Evolutionary conservation across 495 filamentous ascomycete genomes (phyloP), one percentile per base, ranked within the genome.

Genomic region (Polyplosphaeria fusca): DNA sequence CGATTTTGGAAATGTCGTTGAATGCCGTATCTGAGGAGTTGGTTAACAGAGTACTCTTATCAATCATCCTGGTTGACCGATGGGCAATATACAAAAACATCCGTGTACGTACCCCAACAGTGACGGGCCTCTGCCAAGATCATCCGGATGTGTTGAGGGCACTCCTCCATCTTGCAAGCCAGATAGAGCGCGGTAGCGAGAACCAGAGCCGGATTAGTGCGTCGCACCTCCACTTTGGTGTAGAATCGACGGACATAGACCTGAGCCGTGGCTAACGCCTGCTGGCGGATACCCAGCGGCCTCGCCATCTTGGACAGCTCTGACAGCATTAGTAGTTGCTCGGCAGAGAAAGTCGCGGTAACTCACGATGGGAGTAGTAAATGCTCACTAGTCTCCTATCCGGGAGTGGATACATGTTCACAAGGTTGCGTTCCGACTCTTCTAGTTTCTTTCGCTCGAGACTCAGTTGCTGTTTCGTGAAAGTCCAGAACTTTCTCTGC

Each of bases 131-230:
- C 92, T 4, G 80, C 82, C 1, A 91, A 83, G 39, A 98, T 81
- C 45, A 91, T 79, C 27, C 92, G 81, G 57, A 98, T 97, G 71
- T 98, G 94, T 70, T 96, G 91, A 24, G 93, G 94, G 59, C 86
- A 92, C 72, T 98, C 93, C 71, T 98, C 93, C 88, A 95, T 96
- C 73, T 98, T 98, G 74, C 91, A 95, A 43, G 94, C 93, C 28
- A 98, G 77, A 72, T 98, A 98, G 57, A 97, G 75, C 23, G 92
- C 89, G 3, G 93, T 97, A 24, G 88, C 84, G 57, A 96, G 76
- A 42, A 97, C 80, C 14, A 97, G 82, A 71, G 94, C 95, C 14
- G 93, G 92, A 63, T 96, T 98, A 20, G 92, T 97, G 40, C 85
- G 84, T 50, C 93, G 84, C 62, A 97, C 88, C 60, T 93, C 89